phyloP scores from a whole-genome alignment of 345 rosid species.

The Brassica rapa region DNA sequence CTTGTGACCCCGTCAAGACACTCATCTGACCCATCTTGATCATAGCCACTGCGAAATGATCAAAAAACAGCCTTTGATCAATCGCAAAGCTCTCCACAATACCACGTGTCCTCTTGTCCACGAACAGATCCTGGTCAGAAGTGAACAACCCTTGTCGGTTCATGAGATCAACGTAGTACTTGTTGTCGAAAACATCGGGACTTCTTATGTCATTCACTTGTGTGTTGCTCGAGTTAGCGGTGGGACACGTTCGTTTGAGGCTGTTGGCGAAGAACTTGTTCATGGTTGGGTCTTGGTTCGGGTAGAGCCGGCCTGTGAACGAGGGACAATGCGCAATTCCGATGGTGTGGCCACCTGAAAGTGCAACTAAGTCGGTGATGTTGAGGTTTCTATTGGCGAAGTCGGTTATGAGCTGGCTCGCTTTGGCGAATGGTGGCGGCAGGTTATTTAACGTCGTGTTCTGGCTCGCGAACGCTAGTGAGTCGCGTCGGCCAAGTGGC shows the following conservation, averaged over 20 bases:
- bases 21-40: constrained; percentile 72
- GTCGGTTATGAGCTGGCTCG: constrained; percentile 42
- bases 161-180: constrained; percentile 75
- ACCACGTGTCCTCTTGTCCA: constrained; percentile 53
- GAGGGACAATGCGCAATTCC: constrained; percentile 67
- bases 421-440: constrained; percentile 53
- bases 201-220: constrained; percentile 60
- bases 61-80: constrained; percentile 59
- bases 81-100: constrained; percentile 66
- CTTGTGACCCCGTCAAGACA: constrained; percentile 60
- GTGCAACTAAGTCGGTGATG: constrained; percentile 75
- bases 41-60: constrained; percentile 60
- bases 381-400: constrained; percentile 53
- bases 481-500: constrained; percentile 76
- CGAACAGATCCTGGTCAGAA: constrained; percentile 84
- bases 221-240: constrained; percentile 44
- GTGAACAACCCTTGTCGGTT: constrained; percentile 82
- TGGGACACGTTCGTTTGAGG: constrained; percentile 61
- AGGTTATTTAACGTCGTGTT: constrained; percentile 55
- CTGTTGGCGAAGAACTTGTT: constrained; percentile 62
- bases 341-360: constrained; percentile 91
- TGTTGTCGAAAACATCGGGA: constrained; percentile 80
- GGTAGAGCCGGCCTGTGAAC: constrained; percentile 68
- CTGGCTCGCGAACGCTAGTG: constrained; percentile 51
- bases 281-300: constrained; percentile 72